A percentile compares a stretch with the other conserved stretches of the same genome.
phyloP scores from a whole-genome alignment of 108 stramenopile species.

The Pseudonitzschia pungens region DNA sequence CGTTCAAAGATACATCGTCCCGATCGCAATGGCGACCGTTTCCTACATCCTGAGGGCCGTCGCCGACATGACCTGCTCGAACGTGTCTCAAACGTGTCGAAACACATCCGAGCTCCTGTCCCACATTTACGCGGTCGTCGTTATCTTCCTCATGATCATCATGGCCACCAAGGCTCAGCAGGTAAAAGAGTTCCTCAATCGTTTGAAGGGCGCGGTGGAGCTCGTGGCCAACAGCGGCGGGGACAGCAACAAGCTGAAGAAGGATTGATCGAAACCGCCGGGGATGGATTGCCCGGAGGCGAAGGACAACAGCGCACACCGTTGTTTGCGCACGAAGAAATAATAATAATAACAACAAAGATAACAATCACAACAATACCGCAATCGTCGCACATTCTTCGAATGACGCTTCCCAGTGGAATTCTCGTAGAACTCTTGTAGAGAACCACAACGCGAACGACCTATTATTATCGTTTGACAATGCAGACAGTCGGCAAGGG shows the following conservation, averaged over 20 bases:
- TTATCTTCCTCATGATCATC: conserved; percentile 83
- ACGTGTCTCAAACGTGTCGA: conserved; percentile 69
- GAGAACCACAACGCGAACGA: too few relatives aligned
- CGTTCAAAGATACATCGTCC: conserved; percentile 90
- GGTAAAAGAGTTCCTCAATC: conserved; percentile 48
- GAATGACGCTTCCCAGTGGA: too few relatives aligned
- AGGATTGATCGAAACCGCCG: conserved; percentile 17
- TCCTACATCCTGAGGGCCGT: conserved; percentile 80
- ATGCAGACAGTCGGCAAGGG: too few relatives aligned
- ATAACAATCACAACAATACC: too few relatives aligned
- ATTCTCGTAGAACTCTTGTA: too few relatives aligned
- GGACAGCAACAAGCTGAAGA: conserved; percentile 33
- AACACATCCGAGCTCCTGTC: conserved; percentile 76
- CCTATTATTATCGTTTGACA: too few relatives aligned
- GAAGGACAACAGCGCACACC: too few relatives aligned
- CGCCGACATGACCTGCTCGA: conserved; percentile 80
- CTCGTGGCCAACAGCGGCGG: conserved; percentile 38
- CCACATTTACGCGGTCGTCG: conserved; percentile 76
- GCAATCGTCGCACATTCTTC: too few relatives aligned
- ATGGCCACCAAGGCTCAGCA: conserved; percentile 77
- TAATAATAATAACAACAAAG: too few relatives aligned
- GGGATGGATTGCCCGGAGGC: too few relatives aligned
- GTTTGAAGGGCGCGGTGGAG: conserved; percentile 53
- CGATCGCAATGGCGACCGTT: conserved; percentile 69
- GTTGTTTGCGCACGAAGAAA: too few relatives aligned